Conservation (phyloP, 2,329 filamentous ascomycete genomes). For the Neofusicoccum kwambonambiense region DNA sequence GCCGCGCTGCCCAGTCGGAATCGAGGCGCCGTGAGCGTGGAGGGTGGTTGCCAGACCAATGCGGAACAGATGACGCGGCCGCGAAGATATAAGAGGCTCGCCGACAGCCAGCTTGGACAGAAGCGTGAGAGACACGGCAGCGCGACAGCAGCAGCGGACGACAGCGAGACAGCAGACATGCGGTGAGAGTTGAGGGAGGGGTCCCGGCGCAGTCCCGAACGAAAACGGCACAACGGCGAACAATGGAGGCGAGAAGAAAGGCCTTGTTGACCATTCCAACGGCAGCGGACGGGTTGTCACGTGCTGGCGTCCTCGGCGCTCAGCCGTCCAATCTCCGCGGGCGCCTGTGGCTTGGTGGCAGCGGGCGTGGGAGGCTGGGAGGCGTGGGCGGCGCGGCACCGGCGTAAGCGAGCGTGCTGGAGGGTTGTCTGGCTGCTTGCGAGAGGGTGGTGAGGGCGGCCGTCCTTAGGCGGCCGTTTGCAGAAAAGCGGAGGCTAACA, state of each 20-base stretch:
- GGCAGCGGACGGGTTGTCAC: background rate
- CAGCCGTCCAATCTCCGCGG: background rate
- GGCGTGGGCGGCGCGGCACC: background rate
- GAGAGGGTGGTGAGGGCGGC: background rate
- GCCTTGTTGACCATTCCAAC: background rate
- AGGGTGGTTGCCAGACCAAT: background rate
- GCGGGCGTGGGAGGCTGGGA: background rate
- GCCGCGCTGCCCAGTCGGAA: background rate
- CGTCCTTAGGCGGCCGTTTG: background rate
- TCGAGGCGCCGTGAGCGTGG: background rate
- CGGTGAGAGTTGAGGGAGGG: conserved; percentile 11
- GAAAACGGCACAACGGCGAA: background rate
- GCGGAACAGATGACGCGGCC: conserved; percentile 57
- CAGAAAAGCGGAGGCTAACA: conserved; percentile 4
- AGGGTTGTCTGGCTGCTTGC: background rate
- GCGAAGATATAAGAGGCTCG: conserved; percentile 56
- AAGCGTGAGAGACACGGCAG: too few relatives aligned
- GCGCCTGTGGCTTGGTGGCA: too few relatives aligned
- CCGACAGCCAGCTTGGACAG: conserved; percentile 51
- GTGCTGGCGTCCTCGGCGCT: background rate
- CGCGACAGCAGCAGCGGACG: background rate
- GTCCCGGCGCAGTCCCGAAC: conserved; percentile 9
- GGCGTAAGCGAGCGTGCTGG: background rate
- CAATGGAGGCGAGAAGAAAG: conserved; percentile 7
- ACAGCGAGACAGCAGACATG: conserved; percentile 1